phyloP scores from a whole-genome alignment of 768 basidiomycete species.

The Leucosporidium scottii region DNA sequence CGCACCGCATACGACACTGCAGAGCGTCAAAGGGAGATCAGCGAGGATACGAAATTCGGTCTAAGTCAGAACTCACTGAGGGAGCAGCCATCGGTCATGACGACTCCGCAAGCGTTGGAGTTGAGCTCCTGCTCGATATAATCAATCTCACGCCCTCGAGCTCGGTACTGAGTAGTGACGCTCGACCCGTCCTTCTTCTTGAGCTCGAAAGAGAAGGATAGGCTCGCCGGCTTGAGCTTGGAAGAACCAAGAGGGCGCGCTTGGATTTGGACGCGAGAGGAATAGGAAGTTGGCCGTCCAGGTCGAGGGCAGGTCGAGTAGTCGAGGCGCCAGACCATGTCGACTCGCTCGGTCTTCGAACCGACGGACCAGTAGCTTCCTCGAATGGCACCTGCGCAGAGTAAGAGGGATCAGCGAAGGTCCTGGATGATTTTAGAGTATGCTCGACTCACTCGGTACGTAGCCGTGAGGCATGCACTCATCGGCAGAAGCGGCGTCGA shows the following conservation, averaged over 20 bases:
- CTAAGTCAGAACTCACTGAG: too few species aligned
- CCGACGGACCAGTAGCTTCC: neutral
- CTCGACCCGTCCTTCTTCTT: constrained; percentile 8
- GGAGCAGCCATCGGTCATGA: constrained; percentile 30
- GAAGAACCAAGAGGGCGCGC: neutral
- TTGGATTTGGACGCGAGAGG: neutral
- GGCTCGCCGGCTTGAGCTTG: neutral
- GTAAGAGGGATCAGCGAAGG: too few species aligned
- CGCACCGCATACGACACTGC: too few species aligned
- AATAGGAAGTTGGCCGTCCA: neutral
- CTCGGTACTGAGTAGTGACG: neutral
- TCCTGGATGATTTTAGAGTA: too few species aligned
- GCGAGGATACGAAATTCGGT: too few species aligned
- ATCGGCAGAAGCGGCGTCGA: neutral
- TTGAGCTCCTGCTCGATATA: neutral
- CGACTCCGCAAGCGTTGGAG: neutral
- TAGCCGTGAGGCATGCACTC: constrained; percentile 9
- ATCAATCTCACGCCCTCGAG: neutral
- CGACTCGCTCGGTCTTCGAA: too few species aligned
- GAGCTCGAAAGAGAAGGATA: constrained; percentile 4
- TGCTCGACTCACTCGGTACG: constrained; percentile 13
- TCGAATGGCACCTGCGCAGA: constrained; percentile 12
- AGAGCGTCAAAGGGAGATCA: too few species aligned
- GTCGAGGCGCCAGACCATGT: constrained; percentile 24
- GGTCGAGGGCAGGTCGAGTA: neutral